Evolutionary conservation across 257 asterid genomes (phyloP), one percentile per base, ranked within the genome.

Genomic region (Parsonsia alboflavescens): DNA sequence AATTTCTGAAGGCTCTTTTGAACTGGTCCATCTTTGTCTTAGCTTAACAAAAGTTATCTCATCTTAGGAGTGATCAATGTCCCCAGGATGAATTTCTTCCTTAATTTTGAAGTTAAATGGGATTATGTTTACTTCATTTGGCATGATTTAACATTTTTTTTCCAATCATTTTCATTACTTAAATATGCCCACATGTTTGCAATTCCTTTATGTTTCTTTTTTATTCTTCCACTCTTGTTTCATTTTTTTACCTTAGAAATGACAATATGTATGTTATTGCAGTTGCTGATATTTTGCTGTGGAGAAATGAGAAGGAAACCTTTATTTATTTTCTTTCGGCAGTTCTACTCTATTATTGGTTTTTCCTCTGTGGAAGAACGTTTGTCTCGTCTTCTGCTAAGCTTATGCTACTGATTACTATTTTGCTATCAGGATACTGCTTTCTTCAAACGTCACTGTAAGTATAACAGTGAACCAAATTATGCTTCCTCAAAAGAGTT

Each of bases 291-390:
- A 80, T 92, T 84, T 87, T 95, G 84, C 89, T 95, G 71, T 95
- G 99, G 99, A 93, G 98, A 81, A 92, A 89, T 83, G 98, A 95
- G 84, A 89, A 84, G 90, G 85, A 80, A 77, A 85, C 90, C 64
- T 95, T 92, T 78, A 67, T 64, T 54, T 88, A 84, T 77, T 95
- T 95, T 76, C 70, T 92, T 68, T 73, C 85, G 49, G 80, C 86
- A 68, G 83, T 81, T 83, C 72, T 88, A 68, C 78, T 95, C 76
- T 93, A 90, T 84, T 82, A 82, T 82, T 89, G 97, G 94, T 95
- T 89, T 87, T 92, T 92, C 85, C 84, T 95, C 64, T 82, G 89
- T 50, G 96, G 93, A 75, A 84, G 84, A 77, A 89, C 91, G 68
- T 88, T 95, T 67, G 75, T 92, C 79, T 89, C 98, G 68, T 92